A percentile compares a stretch with the other conserved stretches of the same genome.
These are phyloP conservation scores for Aureobasidium sp. DNA, from an alignment of 2,329 filamentous ascomycete species.

Conservation along the genomic window DNA sequence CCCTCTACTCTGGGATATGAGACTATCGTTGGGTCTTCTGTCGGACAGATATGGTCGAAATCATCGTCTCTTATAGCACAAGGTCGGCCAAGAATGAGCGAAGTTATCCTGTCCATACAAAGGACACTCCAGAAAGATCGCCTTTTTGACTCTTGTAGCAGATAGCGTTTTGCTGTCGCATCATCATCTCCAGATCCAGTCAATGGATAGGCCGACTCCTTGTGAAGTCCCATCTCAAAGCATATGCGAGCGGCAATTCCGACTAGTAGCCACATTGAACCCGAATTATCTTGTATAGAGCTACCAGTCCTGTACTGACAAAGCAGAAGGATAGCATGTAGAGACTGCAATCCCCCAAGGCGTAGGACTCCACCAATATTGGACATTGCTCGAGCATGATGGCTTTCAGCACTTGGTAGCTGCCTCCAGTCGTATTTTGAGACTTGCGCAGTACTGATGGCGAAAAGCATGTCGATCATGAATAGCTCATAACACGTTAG, in stretches of 20 bases:
- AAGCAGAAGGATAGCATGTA: conserved; percentile 39
- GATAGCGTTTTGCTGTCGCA: neutral
- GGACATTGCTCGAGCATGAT: conserved; percentile 35
- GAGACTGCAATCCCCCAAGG: conserved; percentile 30
- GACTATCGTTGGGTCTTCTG: conserved; percentile 17
- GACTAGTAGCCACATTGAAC: conserved; percentile 40
- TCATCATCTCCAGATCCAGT: neutral
- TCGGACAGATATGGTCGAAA: conserved; percentile 34
- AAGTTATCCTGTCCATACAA: conserved; percentile 34
- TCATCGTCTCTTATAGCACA: conserved; percentile 38
- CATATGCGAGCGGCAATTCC: conserved; percentile 38
- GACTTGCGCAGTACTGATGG: conserved; percentile 38
- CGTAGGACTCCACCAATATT: conserved; percentile 34
- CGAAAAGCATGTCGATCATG: conserved; percentile 39
- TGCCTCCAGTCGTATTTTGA: conserved; percentile 41
- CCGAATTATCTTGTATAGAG: conserved; percentile 28
- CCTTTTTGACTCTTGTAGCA: conserved; percentile 31
- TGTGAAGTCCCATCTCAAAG: conserved; percentile 50
- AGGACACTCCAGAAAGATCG: conserved; percentile 41
- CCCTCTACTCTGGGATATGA: neutral
- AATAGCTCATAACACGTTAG: conserved; percentile 31
- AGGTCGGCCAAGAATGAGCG: conserved; percentile 35
- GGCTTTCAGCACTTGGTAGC: conserved; percentile 37
- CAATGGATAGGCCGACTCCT: conserved; percentile 31
- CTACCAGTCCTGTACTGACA: conserved; percentile 40